Evolutionary conservation across 352 stramenopile species (phyloP).

Genomic region (Phytophthora europaea): DNA sequence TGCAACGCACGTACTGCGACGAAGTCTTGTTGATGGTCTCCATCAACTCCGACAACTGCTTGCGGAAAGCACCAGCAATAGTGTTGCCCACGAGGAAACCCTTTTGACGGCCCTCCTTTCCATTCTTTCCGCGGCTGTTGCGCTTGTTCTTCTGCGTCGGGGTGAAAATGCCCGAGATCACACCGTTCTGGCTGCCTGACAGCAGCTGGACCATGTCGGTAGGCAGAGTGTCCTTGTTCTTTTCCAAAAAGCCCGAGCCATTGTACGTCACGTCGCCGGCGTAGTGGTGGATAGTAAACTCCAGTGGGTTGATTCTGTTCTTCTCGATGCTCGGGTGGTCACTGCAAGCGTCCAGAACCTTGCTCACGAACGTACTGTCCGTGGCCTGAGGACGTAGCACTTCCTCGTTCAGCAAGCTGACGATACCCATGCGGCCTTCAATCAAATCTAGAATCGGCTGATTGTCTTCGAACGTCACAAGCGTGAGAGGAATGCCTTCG

Average conservation of each 20-base stretch:
- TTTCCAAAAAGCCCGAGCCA: slow-evolving; percentile 77
- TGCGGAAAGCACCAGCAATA: slow-evolving; percentile 87
- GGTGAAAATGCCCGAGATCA: slow-evolving; percentile 82
- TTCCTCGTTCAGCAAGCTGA: slow-evolving; percentile 96
- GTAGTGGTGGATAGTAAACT: slow-evolving; percentile 88
- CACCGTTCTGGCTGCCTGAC: slow-evolving; percentile 61
- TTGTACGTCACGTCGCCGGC: slow-evolving; percentile 88
- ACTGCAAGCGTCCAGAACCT: slow-evolving; percentile 81
- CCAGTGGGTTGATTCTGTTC: slow-evolving; percentile 85
- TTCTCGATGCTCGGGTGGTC: slow-evolving; percentile 89
- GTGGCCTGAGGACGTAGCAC: slow-evolving; percentile 90
- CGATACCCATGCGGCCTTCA: slow-evolving; percentile 89
- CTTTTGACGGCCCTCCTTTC: slow-evolving; percentile 66
- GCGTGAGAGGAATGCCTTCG: slow-evolving; percentile 90
- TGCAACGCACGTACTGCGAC: slow-evolving; percentile 91
- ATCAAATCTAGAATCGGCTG: slow-evolving; percentile 93
- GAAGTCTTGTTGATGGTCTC: slow-evolving; percentile 91
- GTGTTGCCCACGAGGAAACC: slow-evolving; percentile 88
- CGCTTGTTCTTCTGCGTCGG: slow-evolving; percentile 42
- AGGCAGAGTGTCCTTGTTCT: slow-evolving; percentile 90
- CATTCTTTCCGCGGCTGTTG: slow-evolving; percentile 55
- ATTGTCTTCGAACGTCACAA: slow-evolving; percentile 94
- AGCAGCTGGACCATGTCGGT: slow-evolving; percentile 84
- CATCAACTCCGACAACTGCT: slow-evolving; percentile 88
- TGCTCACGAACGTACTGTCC: slow-evolving; percentile 87